These are phyloP conservation scores for Trichoderma sp. DNA, from an alignment of 2,329 filamentous ascomycete species.

Conservation along the genomic window DNA sequence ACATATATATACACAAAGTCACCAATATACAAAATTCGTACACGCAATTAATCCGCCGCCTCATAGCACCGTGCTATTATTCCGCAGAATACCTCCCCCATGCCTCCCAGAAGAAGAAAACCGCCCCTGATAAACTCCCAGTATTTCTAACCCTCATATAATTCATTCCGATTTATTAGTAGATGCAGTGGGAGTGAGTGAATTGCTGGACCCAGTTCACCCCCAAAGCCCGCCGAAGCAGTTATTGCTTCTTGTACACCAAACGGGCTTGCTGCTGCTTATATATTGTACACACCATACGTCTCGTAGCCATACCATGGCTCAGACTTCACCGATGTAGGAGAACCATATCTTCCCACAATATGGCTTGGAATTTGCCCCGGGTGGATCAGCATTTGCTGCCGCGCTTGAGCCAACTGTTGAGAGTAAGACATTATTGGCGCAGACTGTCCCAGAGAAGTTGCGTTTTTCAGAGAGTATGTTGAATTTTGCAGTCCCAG, in stretches of 20 bases:
- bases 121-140: not conserved
- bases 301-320: slow-evolving; percentile 61
- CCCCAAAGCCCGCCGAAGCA: not conserved
- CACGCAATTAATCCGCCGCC: not conserved
- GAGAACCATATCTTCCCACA: slow-evolving; percentile 39
- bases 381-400: slow-evolving; percentile 39
- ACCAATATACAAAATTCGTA: not conserved
- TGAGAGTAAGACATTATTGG: slow-evolving; percentile 17
- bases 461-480: slow-evolving; percentile 49
- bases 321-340: slow-evolving; percentile 46
- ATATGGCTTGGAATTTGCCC: slow-evolving; percentile 31
- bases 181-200: not conserved
- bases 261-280: slow-evolving; percentile 47
- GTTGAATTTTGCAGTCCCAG: slow-evolving; percentile 50
- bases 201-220: not conserved
- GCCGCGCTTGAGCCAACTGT: slow-evolving; percentile 48
- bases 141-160: not conserved
- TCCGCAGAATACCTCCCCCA: not conserved
- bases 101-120: not conserved
- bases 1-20: not conserved
- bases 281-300: slow-evolving; percentile 58
- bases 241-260: not conserved
- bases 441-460: slow-evolving; percentile 48
- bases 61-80: not conserved
- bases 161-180: not conserved